These are phyloP conservation scores for Spinellus fusiger DNA, from an alignment of 192 early-diverging fungal species.

Conservation along the genomic window DNA sequence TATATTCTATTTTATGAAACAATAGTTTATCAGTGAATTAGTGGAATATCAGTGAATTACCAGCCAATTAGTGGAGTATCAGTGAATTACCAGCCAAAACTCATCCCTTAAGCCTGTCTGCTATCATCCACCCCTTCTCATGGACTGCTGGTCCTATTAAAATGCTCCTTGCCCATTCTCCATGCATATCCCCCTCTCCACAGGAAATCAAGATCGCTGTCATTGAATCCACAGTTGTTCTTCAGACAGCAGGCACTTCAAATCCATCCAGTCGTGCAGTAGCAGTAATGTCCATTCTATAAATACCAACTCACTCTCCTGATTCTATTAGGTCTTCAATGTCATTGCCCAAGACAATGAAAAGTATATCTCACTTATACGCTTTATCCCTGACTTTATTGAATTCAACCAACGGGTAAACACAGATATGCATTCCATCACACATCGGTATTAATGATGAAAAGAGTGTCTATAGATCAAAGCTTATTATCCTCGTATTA, in stretches of 20 bases:
- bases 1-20: too few species aligned
- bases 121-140: too few species aligned
- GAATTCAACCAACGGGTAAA: slow-evolving; percentile 26
- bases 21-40: too few species aligned
- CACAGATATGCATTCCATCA: background rate
- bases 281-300: background rate
- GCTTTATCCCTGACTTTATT: slow-evolving; percentile 24
- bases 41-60: too few species aligned
- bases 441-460: background rate
- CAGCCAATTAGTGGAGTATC: too few species aligned
- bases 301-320: background rate
- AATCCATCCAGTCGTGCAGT: too few species aligned
- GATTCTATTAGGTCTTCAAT: slow-evolving; percentile 24
- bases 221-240: slow-evolving; percentile 15
- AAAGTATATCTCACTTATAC: slow-evolving; percentile 18
- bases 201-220: slow-evolving; percentile 12
- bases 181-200: background rate
- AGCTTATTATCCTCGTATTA: background rate
- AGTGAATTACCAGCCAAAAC: too few species aligned
- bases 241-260: background rate
- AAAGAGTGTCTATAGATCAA: background rate
- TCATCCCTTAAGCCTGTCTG: too few species aligned
- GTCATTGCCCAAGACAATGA: slow-evolving; percentile 25
- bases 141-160: too few species aligned
- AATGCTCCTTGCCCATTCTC: background rate